Evolutionary conservation across 2,329 filamentous ascomycete genomes (phyloP).

Genomic region (Fusarium austroafricanum): DNA sequence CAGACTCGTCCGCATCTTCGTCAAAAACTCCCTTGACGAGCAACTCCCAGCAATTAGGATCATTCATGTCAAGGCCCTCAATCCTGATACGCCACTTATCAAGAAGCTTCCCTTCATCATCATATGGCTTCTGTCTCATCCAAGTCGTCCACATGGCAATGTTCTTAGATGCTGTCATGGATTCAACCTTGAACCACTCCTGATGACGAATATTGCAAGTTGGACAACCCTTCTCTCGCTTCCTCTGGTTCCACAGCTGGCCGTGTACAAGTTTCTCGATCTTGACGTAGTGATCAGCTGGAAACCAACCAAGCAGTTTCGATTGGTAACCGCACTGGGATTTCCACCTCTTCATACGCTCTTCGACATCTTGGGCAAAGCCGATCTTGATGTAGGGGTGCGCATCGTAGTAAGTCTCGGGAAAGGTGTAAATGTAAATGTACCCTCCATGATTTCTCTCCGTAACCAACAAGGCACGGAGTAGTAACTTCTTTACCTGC

Average conservation of each 20-base stretch:
- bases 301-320: conserved; percentile 22
- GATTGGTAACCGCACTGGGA: conserved; percentile 44
- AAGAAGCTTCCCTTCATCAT: conserved; percentile 40
- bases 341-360: conserved; percentile 43
- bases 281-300: conserved; percentile 39
- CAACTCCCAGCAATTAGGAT: conserved; percentile 44
- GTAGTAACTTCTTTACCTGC: conserved; percentile 26
- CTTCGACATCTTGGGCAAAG: conserved; percentile 30
- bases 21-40: conserved; percentile 34
- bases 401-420: conserved; percentile 25
- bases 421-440: conserved; percentile 46
- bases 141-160: conserved; percentile 47
- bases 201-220: conserved; percentile 39
- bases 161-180: conserved; percentile 17
- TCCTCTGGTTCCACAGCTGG: conserved; percentile 43
- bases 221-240: conserved; percentile 42
- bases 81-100: conserved; percentile 40
- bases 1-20: conserved; percentile 28
- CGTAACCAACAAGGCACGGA: neutral
- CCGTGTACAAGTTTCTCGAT: conserved; percentile 48
- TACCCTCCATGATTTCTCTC: conserved; percentile 24
- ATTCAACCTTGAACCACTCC: conserved; percentile 48
- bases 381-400: conserved; percentile 49
- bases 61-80: conserved; percentile 39
- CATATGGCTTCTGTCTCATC: conserved; percentile 46